Conservation (phyloP, 106 monocot genomes). For the Chionographis japonica region DNA sequence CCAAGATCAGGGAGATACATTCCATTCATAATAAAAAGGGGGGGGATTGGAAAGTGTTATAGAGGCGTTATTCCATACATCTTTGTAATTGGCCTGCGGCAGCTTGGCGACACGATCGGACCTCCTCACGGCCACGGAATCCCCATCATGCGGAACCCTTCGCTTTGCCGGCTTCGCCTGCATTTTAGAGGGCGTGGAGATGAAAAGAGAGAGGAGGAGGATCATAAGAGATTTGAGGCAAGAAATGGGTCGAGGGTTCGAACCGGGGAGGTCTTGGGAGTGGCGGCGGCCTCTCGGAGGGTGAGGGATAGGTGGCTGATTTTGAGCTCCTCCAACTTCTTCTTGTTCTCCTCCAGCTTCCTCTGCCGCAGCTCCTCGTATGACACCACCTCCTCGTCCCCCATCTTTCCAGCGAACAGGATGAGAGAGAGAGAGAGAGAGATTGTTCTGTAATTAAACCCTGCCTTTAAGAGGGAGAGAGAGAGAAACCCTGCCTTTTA, state of each 20-base stretch:
- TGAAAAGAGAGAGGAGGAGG: background rate
- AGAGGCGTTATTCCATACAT: slow-evolving; percentile 22
- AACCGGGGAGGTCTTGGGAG: slow-evolving; percentile 42
- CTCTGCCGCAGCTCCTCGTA: slow-evolving; percentile 67
- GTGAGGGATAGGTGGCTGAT: slow-evolving; percentile 40
- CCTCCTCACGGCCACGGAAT: slow-evolving; percentile 21
- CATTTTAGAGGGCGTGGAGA: background rate
- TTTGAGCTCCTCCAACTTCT: slow-evolving; percentile 73
- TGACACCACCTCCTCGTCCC: background rate
- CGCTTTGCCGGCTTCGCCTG: slow-evolving; percentile 45
- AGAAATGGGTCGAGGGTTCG: background rate
- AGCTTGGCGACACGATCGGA: slow-evolving; percentile 56
- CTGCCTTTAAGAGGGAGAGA: too few relatives aligned
- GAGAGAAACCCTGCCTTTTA: too few relatives aligned
- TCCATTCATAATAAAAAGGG: background rate
- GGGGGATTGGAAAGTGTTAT: background rate
- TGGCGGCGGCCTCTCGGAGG: slow-evolving; percentile 27
- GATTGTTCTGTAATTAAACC: too few relatives aligned
- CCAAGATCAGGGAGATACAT: background rate
- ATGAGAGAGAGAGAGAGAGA: too few relatives aligned
- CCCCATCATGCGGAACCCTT: slow-evolving; percentile 20
- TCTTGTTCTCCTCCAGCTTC: slow-evolving; percentile 82
- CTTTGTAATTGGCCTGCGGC: slow-evolving; percentile 33
- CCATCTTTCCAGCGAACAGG: slow-evolving; percentile 4
- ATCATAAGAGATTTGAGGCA: background rate